Evolutionary conservation across 768 basidiomycete genomes (phyloP).

Genomic region (Kwoniella dendrophila): DNA sequence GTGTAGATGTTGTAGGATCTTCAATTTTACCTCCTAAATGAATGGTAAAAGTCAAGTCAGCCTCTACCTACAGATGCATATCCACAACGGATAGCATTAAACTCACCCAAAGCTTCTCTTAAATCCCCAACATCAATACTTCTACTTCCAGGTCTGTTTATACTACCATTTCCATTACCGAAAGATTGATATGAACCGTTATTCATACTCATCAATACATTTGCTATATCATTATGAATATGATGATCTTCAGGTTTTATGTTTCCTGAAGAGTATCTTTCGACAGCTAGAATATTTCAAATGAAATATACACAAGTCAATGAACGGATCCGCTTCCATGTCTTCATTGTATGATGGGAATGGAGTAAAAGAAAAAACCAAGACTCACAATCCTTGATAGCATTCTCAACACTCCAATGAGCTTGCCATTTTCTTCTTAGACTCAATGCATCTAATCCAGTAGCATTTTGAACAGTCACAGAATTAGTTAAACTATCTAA

Average conservation of each 20-base stretch:
- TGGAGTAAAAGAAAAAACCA: background rate
- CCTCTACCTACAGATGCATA: background rate
- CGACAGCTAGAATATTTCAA: constrained; percentile 39
- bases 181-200: constrained; percentile 86
- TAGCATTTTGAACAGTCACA: constrained; percentile 65
- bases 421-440: constrained; percentile 63
- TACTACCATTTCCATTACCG: constrained; percentile 50
- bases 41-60: background rate
- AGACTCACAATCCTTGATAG: constrained; percentile 69
- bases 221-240: constrained; percentile 38
- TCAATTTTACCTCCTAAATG: constrained; percentile 17
- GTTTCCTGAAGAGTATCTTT: constrained; percentile 37
- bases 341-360: too few species aligned
- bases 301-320: background rate
- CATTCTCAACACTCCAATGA: constrained; percentile 74
- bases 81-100: background rate
- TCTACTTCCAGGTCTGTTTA: constrained; percentile 64
- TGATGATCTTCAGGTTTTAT: constrained; percentile 23
- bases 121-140: constrained; percentile 86
- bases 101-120: constrained; percentile 69
- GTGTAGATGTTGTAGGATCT: constrained; percentile 23
- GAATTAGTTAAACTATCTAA: constrained; percentile 64
- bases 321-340: background rate
- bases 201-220: constrained; percentile 77
- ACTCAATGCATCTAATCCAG: constrained; percentile 65